Evolutionary conservation across 495 filamentous ascomycete genomes (phyloP).

Genomic region (Aspergillus campestris): DNA sequence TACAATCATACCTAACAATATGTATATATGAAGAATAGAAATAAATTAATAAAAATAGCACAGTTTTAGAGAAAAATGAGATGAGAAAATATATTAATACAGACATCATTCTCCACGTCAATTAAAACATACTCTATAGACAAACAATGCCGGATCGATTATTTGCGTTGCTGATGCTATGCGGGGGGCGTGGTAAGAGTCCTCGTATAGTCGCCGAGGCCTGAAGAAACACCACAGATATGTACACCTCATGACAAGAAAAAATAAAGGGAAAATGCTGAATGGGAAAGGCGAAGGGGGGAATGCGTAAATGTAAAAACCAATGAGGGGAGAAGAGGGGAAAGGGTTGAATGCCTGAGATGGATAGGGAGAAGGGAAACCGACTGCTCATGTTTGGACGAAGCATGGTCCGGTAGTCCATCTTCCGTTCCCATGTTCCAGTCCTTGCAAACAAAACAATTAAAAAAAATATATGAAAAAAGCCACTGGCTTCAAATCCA

Average conservation of each 20-base stretch:
- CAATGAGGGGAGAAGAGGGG: not conserved
- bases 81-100: not conserved
- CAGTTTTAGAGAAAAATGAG: no score
- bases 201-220: not conserved
- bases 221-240: constrained; percentile 15
- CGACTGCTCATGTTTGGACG: no score
- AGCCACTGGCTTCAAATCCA: no score
- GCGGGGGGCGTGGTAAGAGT: constrained; percentile 9
- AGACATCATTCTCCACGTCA: not conserved
- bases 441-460: no score
- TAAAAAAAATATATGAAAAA: no score
- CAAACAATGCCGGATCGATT: constrained; percentile 24
- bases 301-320: no score
- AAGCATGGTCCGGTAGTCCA: no score
- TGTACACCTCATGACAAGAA: constrained; percentile 35
- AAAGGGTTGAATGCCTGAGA: constrained; percentile 2
- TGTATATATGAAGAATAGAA: not conserved
- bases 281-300: constrained; percentile 6
- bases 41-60: no score
- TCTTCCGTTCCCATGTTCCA: no score
- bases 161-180: constrained; percentile 21
- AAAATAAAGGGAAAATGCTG: constrained; percentile 9
- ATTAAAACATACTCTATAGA: constrained; percentile 33
- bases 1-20: not conserved
- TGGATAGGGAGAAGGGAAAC: constrained; percentile 1